Evolutionary conservation across 371 early-diverging fungal species (phyloP), one percentile per base, ranked within the genome.

Genomic region (Rhizomucor miehei): DNA sequence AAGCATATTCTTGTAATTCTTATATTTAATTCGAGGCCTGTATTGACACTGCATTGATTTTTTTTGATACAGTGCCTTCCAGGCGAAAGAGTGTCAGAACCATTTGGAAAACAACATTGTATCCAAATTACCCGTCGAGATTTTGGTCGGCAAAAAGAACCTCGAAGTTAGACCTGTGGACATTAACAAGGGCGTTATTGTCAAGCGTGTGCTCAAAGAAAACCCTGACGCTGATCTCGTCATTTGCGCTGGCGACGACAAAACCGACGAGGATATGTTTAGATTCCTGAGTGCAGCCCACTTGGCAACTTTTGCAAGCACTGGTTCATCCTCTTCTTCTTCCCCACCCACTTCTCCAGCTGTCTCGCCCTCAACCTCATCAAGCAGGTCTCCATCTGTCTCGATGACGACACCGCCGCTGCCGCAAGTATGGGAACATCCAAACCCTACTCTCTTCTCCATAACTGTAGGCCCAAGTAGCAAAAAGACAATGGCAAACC

Each of bases 241-340:
- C n/a, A 78, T 93, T 44, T 95, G 97, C 65, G 95, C 91, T 25
- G 97, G 98, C n/a, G 97, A 98, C 67, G 97, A 97, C 69, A 85
- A 89, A 65, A 97, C 98, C 1, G 98, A 98, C 63, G 97, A 97
- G 66, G 97, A 97, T 63, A 97, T 98, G 97, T 90, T 90, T 71
- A 78, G 86, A 5, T 37, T 51, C 20, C 46, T 52, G 12, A 49
- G 40, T 24, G 51, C 57, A 13, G 44, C 55, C 23, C 44, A 52
- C 25, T 38, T 39, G 11, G 25, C 39, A 1, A 29, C 55, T 12
- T 38, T n/a, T 45, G 11, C 48, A 48, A 48, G 48, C 20, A 37
- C 34, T 35, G 16, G 36, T 1, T 29, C n/a, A n/a, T 24, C 38
- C 8, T 55, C 55, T 5, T 46, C 55, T 3, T 48, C 44, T 12